These are phyloP conservation scores for Tuctoria greenei DNA, from an alignment of 176 grass and related monocot genomes.

Conservation along the genomic window DNA sequence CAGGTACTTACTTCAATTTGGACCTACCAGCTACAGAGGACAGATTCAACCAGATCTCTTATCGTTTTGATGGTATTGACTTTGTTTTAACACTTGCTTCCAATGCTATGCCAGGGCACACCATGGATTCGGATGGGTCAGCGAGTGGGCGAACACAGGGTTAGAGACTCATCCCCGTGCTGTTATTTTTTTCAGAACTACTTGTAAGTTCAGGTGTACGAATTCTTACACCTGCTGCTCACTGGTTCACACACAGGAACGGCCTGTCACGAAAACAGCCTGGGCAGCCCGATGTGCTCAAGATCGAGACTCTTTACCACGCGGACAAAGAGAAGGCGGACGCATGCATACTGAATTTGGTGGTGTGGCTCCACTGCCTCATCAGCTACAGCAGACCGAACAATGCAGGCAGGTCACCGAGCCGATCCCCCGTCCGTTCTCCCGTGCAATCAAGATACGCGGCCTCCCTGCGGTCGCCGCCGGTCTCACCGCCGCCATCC, in stretches of 20 bases:
- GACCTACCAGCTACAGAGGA: neutral
- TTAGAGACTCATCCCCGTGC: neutral
- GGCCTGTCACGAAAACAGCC: constrained; percentile 41
- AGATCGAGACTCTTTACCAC: constrained; percentile 80
- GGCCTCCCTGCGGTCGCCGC: neutral
- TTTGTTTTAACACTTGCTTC: constrained; percentile 2
- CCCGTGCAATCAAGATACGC: constrained; percentile 8
- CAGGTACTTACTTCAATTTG: constrained; percentile 50
- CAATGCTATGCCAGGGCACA: constrained; percentile 45
- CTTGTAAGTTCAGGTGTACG: neutral
- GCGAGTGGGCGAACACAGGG: constrained; percentile 65
- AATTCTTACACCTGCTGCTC: neutral
- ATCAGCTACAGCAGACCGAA: constrained; percentile 59
- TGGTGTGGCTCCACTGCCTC: constrained; percentile 76
- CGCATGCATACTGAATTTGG: constrained; percentile 62
- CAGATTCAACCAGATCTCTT: neutral
- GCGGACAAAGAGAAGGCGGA: constrained; percentile 64
- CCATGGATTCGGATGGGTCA: constrained; percentile 66
- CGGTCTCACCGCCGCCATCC: neutral
- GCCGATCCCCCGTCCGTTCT: constrained; percentile 48
- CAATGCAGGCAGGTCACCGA: constrained; percentile 42
- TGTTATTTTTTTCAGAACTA: neutral
- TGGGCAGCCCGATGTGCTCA: constrained; percentile 25
- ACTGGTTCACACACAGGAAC: constrained; percentile 36
- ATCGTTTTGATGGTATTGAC: neutral